Evolutionary conservation across 2,329 filamentous ascomycete genomes (phyloP).

Genomic region (Plectosphaerella cucumerina): DNA sequence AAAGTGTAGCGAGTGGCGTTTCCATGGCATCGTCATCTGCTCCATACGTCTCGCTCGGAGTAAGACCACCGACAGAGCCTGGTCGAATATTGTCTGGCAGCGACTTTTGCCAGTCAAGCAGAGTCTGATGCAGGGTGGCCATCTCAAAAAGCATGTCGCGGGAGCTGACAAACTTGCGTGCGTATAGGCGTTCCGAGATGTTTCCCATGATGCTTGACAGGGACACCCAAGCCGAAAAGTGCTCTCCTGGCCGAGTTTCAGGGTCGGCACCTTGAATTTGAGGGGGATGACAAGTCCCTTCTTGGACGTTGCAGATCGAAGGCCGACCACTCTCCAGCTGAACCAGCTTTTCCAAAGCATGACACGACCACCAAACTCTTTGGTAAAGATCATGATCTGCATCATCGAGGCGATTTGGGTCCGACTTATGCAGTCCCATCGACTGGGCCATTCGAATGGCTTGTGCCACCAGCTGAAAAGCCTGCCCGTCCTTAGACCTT

Average conservation of each 20-base stretch:
- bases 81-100: constrained; percentile 7
- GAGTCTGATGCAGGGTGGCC: constrained; percentile 10
- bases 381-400: constrained; percentile 39
- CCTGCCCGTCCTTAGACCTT: constrained; percentile 16
- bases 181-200: background rate
- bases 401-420: too few relatives aligned
- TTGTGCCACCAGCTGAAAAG: constrained; percentile 18
- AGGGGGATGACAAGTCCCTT: background rate
- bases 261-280: background rate
- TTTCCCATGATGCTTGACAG: constrained; percentile 12
- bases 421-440: constrained; percentile 15
- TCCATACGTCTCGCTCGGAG: background rate
- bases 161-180: background rate
- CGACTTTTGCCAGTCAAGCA: constrained; percentile 11
- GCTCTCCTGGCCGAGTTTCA: constrained; percentile 3
- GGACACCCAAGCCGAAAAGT: constrained; percentile 13
- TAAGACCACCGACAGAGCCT: background rate
- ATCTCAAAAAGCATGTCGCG: constrained; percentile 6
- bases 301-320: background rate
- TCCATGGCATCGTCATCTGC: background rate
- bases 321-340: constrained; percentile 18
- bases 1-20: constrained; percentile 3
- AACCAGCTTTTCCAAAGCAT: constrained; percentile 38
- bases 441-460: constrained; percentile 19
- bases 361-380: constrained; percentile 50